Evolutionary conservation across 495 filamentous ascomycete species (phyloP).

Genomic region (Barbatosphaeria neglecta): DNA sequence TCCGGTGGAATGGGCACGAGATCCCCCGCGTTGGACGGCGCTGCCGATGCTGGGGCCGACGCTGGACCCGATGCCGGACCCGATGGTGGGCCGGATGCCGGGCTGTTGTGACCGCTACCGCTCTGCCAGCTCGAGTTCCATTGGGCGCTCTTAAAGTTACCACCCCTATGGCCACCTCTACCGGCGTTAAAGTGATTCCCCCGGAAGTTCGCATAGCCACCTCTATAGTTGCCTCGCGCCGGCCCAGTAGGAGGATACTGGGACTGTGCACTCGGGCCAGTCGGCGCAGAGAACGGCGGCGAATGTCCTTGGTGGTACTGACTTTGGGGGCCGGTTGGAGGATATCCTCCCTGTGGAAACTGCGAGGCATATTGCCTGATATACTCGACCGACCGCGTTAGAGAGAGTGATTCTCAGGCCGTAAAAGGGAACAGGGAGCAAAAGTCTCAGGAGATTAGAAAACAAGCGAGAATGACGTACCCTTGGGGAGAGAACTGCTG

Average conservation of each 20-base stretch:
- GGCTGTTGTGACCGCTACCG: slow-evolving; percentile 4
- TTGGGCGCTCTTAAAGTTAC: slow-evolving; percentile 19
- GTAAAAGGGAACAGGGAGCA: slow-evolving; percentile 4
- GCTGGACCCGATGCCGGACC: neutral
- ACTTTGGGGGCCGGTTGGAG: slow-evolving; percentile 38
- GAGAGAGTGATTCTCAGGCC: slow-evolving; percentile 12
- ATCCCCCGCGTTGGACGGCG: slow-evolving; percentile 4
- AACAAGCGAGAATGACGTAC: slow-evolving; percentile 43
- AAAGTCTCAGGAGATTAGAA: no score
- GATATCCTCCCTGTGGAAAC: slow-evolving; percentile 42
- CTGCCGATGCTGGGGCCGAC: slow-evolving; percentile 10
- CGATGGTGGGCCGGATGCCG: slow-evolving; percentile 10
- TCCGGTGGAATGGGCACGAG: slow-evolving; percentile 32
- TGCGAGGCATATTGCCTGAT: slow-evolving; percentile 49
- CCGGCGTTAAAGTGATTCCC: slow-evolving; percentile 21
- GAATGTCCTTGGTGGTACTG: slow-evolving; percentile 32
- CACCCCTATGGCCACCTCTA: slow-evolving; percentile 24
- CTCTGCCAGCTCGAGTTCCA: slow-evolving; percentile 15
- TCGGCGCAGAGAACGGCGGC: slow-evolving; percentile 33
- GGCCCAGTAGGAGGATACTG: slow-evolving; percentile 40
- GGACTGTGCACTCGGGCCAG: slow-evolving; percentile 27
- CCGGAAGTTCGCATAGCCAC: slow-evolving; percentile 24
- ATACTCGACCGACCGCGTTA: no score
- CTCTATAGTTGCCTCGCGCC: slow-evolving; percentile 42
- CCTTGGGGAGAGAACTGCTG: slow-evolving; percentile 47